Conservation (phyloP, 2,329 filamentous ascomycete species). For the Zasmidium angulare region DNA sequence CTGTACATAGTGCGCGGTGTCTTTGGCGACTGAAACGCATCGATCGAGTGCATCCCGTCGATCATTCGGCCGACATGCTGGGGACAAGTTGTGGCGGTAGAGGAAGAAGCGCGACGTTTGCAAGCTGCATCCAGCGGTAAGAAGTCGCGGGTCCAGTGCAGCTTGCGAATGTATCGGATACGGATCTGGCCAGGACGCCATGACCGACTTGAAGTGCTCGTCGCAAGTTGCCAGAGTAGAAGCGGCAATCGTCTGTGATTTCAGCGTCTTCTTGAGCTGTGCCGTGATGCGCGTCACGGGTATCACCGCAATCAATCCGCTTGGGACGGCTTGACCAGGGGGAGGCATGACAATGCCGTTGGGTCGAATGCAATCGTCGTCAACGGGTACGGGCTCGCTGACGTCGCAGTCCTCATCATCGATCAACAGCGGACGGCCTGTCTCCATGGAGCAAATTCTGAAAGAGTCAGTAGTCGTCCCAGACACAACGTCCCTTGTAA, state of each 20-base stretch:
- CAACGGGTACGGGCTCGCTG: slow-evolving; percentile 72
- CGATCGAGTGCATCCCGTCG: slow-evolving; percentile 72
- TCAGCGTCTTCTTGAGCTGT: slow-evolving; percentile 69
- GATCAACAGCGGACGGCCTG: slow-evolving; percentile 78
- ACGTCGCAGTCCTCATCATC: slow-evolving; percentile 87
- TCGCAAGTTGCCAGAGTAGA: slow-evolving; percentile 77
- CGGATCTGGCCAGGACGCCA: slow-evolving; percentile 71
- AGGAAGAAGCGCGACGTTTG: slow-evolving; percentile 82
- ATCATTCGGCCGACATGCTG: slow-evolving; percentile 64
- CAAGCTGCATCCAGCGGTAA: slow-evolving; percentile 75
- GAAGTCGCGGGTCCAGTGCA: slow-evolving; percentile 69
- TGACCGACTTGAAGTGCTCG: slow-evolving; percentile 72
- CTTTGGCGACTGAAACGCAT: slow-evolving; percentile 71
- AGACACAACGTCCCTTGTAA: neutral
- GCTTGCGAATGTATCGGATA: slow-evolving; percentile 68
- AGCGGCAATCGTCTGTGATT: slow-evolving; percentile 64
- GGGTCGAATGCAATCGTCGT: slow-evolving; percentile 71
- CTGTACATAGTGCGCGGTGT: slow-evolving; percentile 74
- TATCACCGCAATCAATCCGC: slow-evolving; percentile 75
- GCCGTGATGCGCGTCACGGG: slow-evolving; percentile 78
- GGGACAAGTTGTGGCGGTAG: slow-evolving; percentile 83
- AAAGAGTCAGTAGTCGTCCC: slow-evolving; percentile 5
- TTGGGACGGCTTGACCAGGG: slow-evolving; percentile 53
- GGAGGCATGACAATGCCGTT: slow-evolving; percentile 47
- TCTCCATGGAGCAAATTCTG: slow-evolving; percentile 72